Evolutionary conservation across 2,329 filamentous ascomycete species (phyloP).

Genomic region (Bipolaris victoriae): DNA sequence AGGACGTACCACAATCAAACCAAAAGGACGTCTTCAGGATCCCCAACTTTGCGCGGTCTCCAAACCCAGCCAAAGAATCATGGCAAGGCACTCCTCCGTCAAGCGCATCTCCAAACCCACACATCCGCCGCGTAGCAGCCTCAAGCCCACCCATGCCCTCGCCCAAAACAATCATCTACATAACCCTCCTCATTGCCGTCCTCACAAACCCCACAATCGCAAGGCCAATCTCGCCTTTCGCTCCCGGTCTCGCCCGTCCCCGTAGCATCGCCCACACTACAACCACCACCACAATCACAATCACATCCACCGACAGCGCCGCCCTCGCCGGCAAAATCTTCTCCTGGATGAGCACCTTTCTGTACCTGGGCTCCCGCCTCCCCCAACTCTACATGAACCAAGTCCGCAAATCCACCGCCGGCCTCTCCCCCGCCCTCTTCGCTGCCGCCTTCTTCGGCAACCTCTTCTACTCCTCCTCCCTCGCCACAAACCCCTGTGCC

Average conservation of each 20-base stretch:
- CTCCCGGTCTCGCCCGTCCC: slow-evolving; percentile 23
- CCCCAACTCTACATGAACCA: slow-evolving; percentile 72
- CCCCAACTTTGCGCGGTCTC: slow-evolving; percentile 47
- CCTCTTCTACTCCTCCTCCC: slow-evolving; percentile 68
- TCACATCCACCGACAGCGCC: slow-evolving; percentile 19
- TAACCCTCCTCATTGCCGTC: slow-evolving; percentile 54
- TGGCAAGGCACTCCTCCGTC: slow-evolving; percentile 30
- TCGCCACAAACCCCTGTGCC: slow-evolving; percentile 68
- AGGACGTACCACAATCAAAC: slow-evolving; percentile 37
- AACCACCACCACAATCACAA: slow-evolving; percentile 7
- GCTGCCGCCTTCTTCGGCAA: slow-evolving; percentile 71
- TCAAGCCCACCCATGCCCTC: slow-evolving; percentile 54
- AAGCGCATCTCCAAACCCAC: slow-evolving; percentile 34
- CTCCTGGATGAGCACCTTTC: slow-evolving; percentile 53
- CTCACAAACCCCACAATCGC: slow-evolving; percentile 48
- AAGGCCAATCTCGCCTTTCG: slow-evolving; percentile 34
- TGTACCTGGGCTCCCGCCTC: slow-evolving; percentile 48
- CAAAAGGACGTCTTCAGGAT: slow-evolving; percentile 46
- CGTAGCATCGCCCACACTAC: slow-evolving; percentile 18
- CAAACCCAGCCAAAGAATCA: slow-evolving; percentile 33
- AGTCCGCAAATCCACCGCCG: slow-evolving; percentile 66
- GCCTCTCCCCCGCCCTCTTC: slow-evolving; percentile 68
- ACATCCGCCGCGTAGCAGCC: slow-evolving; percentile 41
- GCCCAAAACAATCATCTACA: slow-evolving; percentile 55
- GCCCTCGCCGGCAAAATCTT: slow-evolving; percentile 50